A percentile compares a stretch with the other conserved stretches of the same genome.
Conservation (phyloP, 495 filamentous ascomycete species). For the Xylaria castorea region DNA sequence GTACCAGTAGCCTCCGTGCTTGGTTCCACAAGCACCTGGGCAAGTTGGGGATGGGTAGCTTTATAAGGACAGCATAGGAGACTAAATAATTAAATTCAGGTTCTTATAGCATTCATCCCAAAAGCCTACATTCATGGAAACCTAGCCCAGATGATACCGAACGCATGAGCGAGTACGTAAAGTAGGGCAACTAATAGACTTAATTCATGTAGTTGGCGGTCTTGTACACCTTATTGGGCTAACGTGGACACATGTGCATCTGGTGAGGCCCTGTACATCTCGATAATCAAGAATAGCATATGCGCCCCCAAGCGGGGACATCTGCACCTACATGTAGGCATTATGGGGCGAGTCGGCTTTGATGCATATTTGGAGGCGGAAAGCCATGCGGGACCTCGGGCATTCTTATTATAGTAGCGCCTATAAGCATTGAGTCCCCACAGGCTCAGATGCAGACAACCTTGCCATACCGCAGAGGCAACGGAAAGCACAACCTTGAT, state of each 20-base stretch:
- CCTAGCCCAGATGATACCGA: not conserved
- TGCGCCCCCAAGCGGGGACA: not conserved
- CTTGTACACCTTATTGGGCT: not conserved
- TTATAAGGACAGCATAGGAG: not conserved
- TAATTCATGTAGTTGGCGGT: not conserved
- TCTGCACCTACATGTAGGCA: too few relatives aligned
- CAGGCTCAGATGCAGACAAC: too few relatives aligned
- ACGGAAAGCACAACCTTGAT: not conserved
- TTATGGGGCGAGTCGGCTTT: not conserved
- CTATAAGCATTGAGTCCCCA: too few relatives aligned
- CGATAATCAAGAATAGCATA: not conserved
- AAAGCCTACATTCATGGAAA: not conserved
- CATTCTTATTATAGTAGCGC: not conserved
- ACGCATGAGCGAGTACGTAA: not conserved
- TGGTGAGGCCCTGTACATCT: not conserved
- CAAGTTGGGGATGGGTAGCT: not conserved
- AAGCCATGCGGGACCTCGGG: too few relatives aligned
- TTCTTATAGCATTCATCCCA: not conserved
- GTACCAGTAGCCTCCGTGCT: not conserved
- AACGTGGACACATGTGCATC: not conserved
- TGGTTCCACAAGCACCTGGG: slow-evolving; percentile 18
- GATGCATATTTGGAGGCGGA: not conserved
- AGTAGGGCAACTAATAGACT: not conserved
- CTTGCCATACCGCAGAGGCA: not conserved
- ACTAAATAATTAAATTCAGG: not conserved